Percentiles rank a stretch among this genome's conserved stretches.
Evolutionary conservation across 768 basidiomycete species (phyloP).

Genomic region (Leccinum subtestaceum): DNA sequence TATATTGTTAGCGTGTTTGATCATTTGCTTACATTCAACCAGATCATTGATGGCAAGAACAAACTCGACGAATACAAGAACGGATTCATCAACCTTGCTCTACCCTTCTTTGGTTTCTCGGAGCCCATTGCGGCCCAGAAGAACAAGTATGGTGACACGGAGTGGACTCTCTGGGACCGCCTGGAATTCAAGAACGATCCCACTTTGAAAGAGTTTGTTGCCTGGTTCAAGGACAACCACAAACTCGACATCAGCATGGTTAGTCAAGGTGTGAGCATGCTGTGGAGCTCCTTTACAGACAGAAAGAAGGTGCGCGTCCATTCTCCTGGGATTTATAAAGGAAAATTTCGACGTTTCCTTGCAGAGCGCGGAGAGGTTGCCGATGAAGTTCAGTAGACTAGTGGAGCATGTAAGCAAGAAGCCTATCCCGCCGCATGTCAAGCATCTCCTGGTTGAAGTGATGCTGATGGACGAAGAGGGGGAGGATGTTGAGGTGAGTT

Average conservation of each 20-base stretch:
- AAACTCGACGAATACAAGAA: conserved; percentile 97
- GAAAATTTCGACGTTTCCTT: conserved; percentile 9
- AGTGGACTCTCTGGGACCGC: conserved; percentile 99
- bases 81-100: conserved; percentile 94
- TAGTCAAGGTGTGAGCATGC: conserved; percentile 95
- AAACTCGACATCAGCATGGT: conserved; percentile 92
- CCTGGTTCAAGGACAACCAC: conserved; percentile 82
- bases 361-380: conserved; percentile 84
- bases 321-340: neutral
- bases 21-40: neutral
- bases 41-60: conserved; percentile 95
- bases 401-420: conserved; percentile 96
- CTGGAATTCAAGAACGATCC: conserved; percentile 91
- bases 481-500: conserved; percentile 88
- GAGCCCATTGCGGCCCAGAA: conserved; percentile 91
- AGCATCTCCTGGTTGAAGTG: conserved; percentile 86
- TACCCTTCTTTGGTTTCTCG: conserved; percentile 99
- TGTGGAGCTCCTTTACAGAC: conserved; percentile 92
- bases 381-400: conserved; percentile 86
- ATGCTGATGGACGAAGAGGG: conserved; percentile 91
- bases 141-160: conserved; percentile 80
- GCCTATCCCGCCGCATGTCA: conserved; percentile 77
- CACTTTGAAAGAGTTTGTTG: conserved; percentile 78
- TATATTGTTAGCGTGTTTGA: neutral
- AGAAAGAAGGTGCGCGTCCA: conserved; percentile 75